These are phyloP conservation scores for Pleurotus tuoliensis DNA, from an alignment of 768 basidiomycete genomes.

Conservation along the genomic window DNA sequence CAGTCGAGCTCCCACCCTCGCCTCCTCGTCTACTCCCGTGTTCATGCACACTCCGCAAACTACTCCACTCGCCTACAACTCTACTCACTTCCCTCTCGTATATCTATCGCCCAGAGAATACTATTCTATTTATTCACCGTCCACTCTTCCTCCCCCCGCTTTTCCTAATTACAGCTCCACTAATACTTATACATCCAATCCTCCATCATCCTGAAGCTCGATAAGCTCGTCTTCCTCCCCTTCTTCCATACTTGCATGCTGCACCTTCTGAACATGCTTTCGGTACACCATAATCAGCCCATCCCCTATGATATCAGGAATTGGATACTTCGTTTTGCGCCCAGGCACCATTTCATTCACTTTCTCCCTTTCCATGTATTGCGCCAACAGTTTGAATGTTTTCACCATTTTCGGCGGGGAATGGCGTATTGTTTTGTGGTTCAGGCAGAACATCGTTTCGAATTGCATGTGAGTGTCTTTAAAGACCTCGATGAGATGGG, in stretches of 20 bases:
- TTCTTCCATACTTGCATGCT: neutral
- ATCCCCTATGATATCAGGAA: neutral
- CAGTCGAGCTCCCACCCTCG: too few relatives aligned
- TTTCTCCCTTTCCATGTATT: neutral
- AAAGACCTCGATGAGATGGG: slow-evolving; percentile 15
- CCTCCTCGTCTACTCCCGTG: too few relatives aligned
- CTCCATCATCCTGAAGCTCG: neutral
- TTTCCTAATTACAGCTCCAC: too few relatives aligned
- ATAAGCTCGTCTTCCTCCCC: neutral
- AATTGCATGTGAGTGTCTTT: slow-evolving; percentile 3
- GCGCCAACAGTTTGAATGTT: neutral
- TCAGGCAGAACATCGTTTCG: neutral
- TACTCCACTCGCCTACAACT: too few relatives aligned
- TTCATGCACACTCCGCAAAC: too few relatives aligned
- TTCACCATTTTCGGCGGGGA: neutral
- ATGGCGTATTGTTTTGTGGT: neutral
- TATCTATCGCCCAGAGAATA: neutral
- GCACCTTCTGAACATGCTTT: neutral
- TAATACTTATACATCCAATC: neutral
- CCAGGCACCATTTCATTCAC: neutral
- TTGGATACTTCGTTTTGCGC: neutral
- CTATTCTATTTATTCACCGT: neutral
- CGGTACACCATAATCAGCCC: neutral
- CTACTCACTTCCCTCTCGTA: too few relatives aligned
- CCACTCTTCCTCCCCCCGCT: too few relatives aligned